Conservation (phyloP, 208 protist species). For the Leishmania guyanensis region DNA sequence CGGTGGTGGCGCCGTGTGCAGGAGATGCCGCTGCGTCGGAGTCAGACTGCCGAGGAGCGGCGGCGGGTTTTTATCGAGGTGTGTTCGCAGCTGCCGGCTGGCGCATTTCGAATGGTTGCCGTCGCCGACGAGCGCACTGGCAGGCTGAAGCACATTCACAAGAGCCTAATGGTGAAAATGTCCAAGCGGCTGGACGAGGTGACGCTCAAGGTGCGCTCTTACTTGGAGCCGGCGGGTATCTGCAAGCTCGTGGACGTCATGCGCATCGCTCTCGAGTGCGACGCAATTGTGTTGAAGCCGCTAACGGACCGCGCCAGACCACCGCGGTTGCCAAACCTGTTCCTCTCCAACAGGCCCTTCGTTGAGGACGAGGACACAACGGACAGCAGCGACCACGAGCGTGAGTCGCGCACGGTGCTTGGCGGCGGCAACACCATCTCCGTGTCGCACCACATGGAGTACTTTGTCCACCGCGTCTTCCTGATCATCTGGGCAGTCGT, state of each 20-base stretch:
- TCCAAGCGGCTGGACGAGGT: slow-evolving; percentile 70
- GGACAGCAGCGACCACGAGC: slow-evolving; percentile 83
- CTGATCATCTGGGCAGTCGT: slow-evolving; percentile 69
- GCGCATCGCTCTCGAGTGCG: slow-evolving; percentile 66
- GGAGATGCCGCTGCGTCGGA: slow-evolving; percentile 40
- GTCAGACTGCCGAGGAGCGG: slow-evolving; percentile 62
- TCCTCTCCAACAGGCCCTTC: slow-evolving; percentile 41
- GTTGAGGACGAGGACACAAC: slow-evolving; percentile 79
- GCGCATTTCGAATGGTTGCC: slow-evolving; percentile 79
- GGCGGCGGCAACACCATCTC: slow-evolving; percentile 76
- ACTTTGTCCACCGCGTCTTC: slow-evolving; percentile 79
- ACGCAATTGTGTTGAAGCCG: slow-evolving; percentile 77
- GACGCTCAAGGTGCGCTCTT: slow-evolving; percentile 55
- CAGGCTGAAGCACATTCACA: slow-evolving; percentile 77
- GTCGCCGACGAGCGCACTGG: slow-evolving; percentile 66
- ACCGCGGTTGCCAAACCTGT: slow-evolving; percentile 75
- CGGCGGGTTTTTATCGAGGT: slow-evolving; percentile 63
- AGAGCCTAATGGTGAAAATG: slow-evolving; percentile 70
- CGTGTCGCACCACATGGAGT: slow-evolving; percentile 86
- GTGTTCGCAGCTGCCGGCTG: slow-evolving; percentile 64
- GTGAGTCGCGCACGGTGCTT: slow-evolving; percentile 61
- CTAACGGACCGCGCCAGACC: slow-evolving; percentile 64
- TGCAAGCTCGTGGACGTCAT: slow-evolving; percentile 88
- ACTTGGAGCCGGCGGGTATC: slow-evolving; percentile 70
- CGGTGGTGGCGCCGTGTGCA: slow-evolving; percentile 65